Evolutionary conservation across 2,329 filamentous ascomycete species (phyloP).

Genomic region (Furcasterigmium furcatum): DNA sequence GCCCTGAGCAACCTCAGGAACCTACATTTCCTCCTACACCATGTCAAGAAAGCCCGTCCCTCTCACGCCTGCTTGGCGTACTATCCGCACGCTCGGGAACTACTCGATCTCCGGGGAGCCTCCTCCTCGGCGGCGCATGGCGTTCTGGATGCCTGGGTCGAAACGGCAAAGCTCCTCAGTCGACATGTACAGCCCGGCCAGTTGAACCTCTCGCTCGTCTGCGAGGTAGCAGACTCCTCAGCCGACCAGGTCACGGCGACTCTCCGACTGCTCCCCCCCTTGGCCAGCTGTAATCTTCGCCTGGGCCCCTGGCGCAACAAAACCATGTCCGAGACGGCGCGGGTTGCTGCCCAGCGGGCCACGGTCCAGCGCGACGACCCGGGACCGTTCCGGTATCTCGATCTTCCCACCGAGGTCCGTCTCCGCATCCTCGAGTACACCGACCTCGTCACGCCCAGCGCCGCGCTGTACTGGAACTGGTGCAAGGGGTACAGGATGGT

Average conservation of each 20-base stretch:
- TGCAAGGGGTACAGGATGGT: neutral
- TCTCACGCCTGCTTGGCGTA: neutral
- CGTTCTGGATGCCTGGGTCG: neutral
- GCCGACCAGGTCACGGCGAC: neutral
- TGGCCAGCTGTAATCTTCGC: neutral
- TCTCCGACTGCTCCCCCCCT: neutral
- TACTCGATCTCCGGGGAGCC: neutral
- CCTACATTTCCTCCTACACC: too few species aligned
- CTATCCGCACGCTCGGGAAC: neutral
- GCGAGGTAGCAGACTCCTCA: neutral
- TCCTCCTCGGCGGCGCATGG: neutral
- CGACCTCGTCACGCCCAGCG: neutral
- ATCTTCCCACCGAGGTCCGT: neutral
- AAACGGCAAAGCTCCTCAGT: neutral
- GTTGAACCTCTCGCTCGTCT: neutral
- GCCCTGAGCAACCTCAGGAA: neutral
- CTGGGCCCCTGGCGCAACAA: neutral
- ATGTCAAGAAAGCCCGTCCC: too few species aligned
- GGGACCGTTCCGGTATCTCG: neutral
- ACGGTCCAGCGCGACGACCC: neutral
- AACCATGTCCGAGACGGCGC: neutral
- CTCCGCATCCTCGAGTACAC: neutral
- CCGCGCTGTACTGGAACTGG: neutral
- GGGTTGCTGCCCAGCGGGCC: neutral
- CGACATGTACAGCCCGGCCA: neutral